These are phyloP conservation scores for Populus alba DNA, from an alignment of 345 rosid genomes.

Conservation along the genomic window DNA sequence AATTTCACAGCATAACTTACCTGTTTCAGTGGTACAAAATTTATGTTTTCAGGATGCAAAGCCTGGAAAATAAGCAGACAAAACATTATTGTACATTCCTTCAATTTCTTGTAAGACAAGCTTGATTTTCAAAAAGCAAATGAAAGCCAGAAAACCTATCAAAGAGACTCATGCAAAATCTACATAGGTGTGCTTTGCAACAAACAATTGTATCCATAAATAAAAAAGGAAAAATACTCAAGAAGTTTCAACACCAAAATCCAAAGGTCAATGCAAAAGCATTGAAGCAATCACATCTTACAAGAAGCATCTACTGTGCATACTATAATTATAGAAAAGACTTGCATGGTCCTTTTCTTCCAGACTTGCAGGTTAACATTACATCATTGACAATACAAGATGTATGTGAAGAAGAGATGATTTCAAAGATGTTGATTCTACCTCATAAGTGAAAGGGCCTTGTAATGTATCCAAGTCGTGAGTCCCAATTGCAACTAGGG, in stretches of 20 bases:
- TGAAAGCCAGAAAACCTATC: not conserved
- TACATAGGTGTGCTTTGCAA: not conserved
- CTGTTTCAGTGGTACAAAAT: conserved; percentile 80
- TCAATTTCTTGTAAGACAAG: not conserved
- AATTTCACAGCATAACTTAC: conserved; percentile 25
- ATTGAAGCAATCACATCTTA: not conserved
- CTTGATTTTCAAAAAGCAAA: not conserved
- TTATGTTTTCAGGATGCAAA: conserved; percentile 61
- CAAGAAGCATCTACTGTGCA: not conserved
- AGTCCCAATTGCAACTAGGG: conserved; percentile 90
- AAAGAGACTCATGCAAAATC: not conserved
- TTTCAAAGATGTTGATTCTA: conserved; percentile 20
- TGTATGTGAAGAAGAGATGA: not conserved
- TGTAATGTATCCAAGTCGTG: conserved; percentile 89
- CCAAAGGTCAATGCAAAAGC: not conserved
- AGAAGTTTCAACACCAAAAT: not conserved
- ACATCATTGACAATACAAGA: not conserved
- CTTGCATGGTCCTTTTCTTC: not conserved
- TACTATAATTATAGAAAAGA: not conserved
- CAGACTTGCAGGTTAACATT: not conserved
- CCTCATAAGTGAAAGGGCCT: conserved; percentile 96
- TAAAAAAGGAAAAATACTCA: not conserved
- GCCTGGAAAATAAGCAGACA: conserved; percentile 47
- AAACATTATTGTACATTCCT: not conserved
- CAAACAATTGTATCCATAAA: not conserved